Percentiles rank a stretch among this genome's conserved stretches.
Conservation (phyloP, 1,139 yeast genomes). For the Kodamaea ohmeri region DNA sequence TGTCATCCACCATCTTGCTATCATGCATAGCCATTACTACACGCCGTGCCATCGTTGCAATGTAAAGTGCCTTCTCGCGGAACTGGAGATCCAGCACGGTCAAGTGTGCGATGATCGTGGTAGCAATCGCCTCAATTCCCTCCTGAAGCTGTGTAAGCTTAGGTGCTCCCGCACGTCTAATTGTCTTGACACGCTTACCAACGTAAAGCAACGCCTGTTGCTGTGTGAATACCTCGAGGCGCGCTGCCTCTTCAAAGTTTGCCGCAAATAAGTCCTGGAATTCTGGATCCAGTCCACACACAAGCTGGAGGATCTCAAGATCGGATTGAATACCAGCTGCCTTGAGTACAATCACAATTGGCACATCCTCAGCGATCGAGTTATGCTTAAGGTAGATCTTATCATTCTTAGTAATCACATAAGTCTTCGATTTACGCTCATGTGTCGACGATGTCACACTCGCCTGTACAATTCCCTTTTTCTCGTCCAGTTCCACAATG, state of each 20-base stretch:
- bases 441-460: slow-evolving; percentile 97
- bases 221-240: slow-evolving; percentile 82
- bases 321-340: slow-evolving; percentile 96
- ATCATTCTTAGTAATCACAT: slow-evolving; percentile 87
- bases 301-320: slow-evolving; percentile 87
- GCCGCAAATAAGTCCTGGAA: slow-evolving; percentile 91
- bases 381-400: slow-evolving; percentile 91
- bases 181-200: slow-evolving; percentile 88
- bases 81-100: slow-evolving; percentile 84
- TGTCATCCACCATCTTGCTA: slow-evolving; percentile 93
- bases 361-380: slow-evolving; percentile 91
- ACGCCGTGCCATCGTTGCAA: slow-evolving; percentile 95
- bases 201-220: slow-evolving; percentile 89
- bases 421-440: slow-evolving; percentile 95
- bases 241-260: slow-evolving; percentile 92
- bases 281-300: slow-evolving; percentile 83
- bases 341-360: slow-evolving; percentile 86
- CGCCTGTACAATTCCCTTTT: slow-evolving; percentile 92
- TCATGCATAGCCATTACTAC: slow-evolving; percentile 94
- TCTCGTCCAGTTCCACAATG: slow-evolving; percentile 95
- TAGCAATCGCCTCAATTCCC: slow-evolving; percentile 96
- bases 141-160: slow-evolving; percentile 81
- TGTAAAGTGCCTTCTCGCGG: slow-evolving; percentile 89
- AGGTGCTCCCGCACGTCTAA: slow-evolving; percentile 82
- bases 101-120: slow-evolving; percentile 93